Percentiles rank a stretch among this genome's conserved stretches.
Conservation (phyloP, 2,329 filamentous ascomycete genomes). For the Mollisiaceae sp. region DNA sequence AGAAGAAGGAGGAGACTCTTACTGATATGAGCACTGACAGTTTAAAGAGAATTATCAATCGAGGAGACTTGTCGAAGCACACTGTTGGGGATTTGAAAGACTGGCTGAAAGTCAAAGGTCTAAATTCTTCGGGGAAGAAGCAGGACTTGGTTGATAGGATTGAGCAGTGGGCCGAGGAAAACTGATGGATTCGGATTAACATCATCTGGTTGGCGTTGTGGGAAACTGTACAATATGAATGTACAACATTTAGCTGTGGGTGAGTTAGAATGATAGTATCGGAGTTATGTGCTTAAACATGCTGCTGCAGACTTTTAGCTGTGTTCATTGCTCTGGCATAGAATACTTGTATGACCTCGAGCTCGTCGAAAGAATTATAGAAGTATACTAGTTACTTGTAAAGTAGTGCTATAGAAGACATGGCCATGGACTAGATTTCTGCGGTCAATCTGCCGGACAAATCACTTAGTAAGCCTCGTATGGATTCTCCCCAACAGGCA, state of each 20-base stretch:
- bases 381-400: too few relatives aligned
- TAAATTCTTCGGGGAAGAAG: constrained; percentile 37
- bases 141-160: constrained; percentile 34
- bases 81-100: constrained; percentile 37
- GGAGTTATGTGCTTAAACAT: not conserved
- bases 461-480: not conserved
- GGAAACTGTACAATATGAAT: constrained; percentile 9
- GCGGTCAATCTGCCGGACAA: not conserved
- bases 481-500: not conserved
- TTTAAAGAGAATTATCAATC: constrained; percentile 29
- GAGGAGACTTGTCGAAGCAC: constrained; percentile 26
- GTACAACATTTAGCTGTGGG: not conserved
- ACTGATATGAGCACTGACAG: constrained; percentile 30
- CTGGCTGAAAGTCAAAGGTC: constrained; percentile 30
- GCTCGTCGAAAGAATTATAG: not conserved
- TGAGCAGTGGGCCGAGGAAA: constrained; percentile 37
- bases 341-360: not conserved
- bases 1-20: constrained; percentile 22
- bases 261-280: not conserved
- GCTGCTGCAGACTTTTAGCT: not conserved
- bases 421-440: not conserved
- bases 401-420: not conserved
- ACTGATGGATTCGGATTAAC: constrained; percentile 15
- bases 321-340: not conserved
- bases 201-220: not conserved